Evolutionary conservation across 768 basidiomycete species (phyloP), one percentile per base, ranked within the genome.

Genomic region (Termitomyces sp.): DNA sequence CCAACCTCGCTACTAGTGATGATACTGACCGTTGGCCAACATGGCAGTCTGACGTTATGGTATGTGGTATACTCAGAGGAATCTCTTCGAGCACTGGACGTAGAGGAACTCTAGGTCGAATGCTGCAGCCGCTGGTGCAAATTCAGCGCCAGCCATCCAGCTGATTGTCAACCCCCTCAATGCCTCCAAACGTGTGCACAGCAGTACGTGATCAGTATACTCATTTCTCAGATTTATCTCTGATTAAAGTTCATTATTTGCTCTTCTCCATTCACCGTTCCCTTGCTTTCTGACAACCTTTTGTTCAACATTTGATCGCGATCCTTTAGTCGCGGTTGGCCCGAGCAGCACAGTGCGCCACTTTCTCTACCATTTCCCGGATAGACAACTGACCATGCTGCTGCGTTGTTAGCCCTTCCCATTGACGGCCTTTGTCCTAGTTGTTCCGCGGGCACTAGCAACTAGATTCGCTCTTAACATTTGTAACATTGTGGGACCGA

Each of bases 121-220:
- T 51, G 49, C 6, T 51, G 17, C 8, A 72, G 67, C 57, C 59
- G 61, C 27, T 71, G 69, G 46, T 86, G 85, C 69, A 63, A 58
- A 31, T 84, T 85, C 62, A 85, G 83, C 49, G 75, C 82, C 0
- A 71, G 68, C 48, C 84, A 85, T 58, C 80, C 80, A 0, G 53
- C 59, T 0, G 68, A 64, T 42, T 84, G 83, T 55, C 65, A 57
- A 1, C 73, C 67, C 8, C 80, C 79, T 0, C 34, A 37, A 2
- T 86, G 84, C 71, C 75, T 56, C 27, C 64, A 47, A n/a, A 72
- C 67, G 10, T 73, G 72, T 48, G 40, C 53, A 64, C 82, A 82
- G 64, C 81, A 78, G 82, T 83, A 65, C 58, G 73, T 68, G 38
- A 17, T 19, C 8, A 43, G 35, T 54, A 12, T 7, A 38, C 35